phyloP scores from a whole-genome alignment of 2,329 filamentous ascomycete species.

The Monosporascus sp. region DNA sequence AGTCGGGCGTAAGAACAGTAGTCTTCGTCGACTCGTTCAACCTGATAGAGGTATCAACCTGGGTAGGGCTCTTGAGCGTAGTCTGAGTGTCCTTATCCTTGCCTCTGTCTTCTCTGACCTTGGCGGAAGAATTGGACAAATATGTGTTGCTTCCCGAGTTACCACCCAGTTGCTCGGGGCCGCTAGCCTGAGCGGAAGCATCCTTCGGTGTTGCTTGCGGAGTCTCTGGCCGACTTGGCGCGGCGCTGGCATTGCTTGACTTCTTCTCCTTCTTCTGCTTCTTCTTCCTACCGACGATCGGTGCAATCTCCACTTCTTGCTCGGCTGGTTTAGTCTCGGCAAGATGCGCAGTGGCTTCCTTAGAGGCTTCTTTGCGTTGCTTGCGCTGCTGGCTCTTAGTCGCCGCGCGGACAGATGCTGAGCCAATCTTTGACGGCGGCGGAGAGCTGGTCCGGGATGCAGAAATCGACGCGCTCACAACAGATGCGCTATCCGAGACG shows the following conservation, averaged over 20 bases:
- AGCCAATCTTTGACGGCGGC: conserved; percentile 60
- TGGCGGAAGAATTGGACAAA: conserved; percentile 5
- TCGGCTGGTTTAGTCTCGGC: conserved; percentile 47
- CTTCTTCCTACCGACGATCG: conserved; percentile 75
- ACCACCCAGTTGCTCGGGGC: conserved; percentile 16
- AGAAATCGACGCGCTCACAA: conserved; percentile 66
- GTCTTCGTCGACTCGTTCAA: conserved; percentile 31
- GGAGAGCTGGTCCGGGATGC: conserved; percentile 67
- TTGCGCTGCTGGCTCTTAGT: conserved; percentile 79
- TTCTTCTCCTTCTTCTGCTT: conserved; percentile 74
- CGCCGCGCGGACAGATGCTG: conserved; percentile 61
- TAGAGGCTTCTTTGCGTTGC: conserved; percentile 62
- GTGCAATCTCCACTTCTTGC: conserved; percentile 55
- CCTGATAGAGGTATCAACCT: conserved; percentile 26
- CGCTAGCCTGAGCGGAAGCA: conserved; percentile 20
- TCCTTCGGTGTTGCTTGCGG: conserved; percentile 27
- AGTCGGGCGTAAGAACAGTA: conserved; percentile 30
- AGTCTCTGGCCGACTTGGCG: conserved; percentile 24
- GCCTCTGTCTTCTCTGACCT: conserved; percentile 16
- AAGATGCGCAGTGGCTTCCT: conserved; percentile 55
- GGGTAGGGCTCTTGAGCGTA: conserved; percentile 21
- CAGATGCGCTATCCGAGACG: conserved; percentile 70
- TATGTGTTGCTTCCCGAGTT: conserved; percentile 4
- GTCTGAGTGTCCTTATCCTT: conserved; percentile 17
- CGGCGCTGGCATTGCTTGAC: conserved; percentile 23